Base-by-base conservation (phyloP, 768 basidiomycete genomes). In the Pulveroboletus sp. region DNA sequence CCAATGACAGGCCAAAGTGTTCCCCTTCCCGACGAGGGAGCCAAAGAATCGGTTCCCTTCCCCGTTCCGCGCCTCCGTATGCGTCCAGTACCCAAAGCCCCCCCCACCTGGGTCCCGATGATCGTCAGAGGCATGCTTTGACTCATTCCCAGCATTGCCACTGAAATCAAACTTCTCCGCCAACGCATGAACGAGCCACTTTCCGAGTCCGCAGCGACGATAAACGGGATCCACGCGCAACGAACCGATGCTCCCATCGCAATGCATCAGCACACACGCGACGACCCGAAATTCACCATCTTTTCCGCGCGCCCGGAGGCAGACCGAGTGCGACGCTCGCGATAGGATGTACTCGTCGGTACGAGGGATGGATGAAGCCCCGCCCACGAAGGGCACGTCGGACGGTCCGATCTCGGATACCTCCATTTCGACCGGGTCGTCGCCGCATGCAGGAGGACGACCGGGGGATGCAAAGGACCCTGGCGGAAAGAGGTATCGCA, bases 81-180 rank as follows among this genome's bases (percentile, higher is more conserved):
- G 57, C 22, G 44, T 36, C 63, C 62, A 63, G 22, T 57, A 64
- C 4, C 57, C 52, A 0, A 62, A 31, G 1, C 59, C 62, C 11
- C 62, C 63, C 12, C 62, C 55, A 12, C 54, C 48, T 4, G 54
- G 36, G 51, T 65, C 60, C 11, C 19, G 46, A 50, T 51, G 9
- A 23, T 26, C 37, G 8, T 43, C 53, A 36, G 43, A 10, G 23
- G n/a, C 12, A 30, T 27, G 11, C 7, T 20, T 37, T 12, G 14
- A 1, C 17, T 31, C n/a, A n/a, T n/a, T 34, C 24, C 19, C 27
- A 6, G 27, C 6, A 29, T 12, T 12, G 6, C 6, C 12, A 29
- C 46, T 39, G 16, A 55, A 47, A 30, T 54, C 47, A 30, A 55
- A 11, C 36, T 34, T 55, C 40, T 53, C 42, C 20, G 9, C 30